A percentile compares a stretch with the other conserved stretches of the same genome.
These are phyloP conservation scores for Fusarium fujikuroi DNA, from an alignment of 2,329 filamentous ascomycete species.

Conservation along the genomic window DNA sequence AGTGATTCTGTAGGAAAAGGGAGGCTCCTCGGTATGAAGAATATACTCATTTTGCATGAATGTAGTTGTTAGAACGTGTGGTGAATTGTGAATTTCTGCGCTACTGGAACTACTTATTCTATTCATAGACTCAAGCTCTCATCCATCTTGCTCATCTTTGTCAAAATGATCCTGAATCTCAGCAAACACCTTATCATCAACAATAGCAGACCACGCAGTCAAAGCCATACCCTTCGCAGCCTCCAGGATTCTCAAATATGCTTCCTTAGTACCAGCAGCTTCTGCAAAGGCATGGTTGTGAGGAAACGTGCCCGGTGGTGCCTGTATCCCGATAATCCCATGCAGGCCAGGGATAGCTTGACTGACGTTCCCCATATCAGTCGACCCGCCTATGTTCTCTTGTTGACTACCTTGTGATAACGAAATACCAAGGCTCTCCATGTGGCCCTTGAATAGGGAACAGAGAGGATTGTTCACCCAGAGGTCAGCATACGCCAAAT, in stretches of 20 bases:
- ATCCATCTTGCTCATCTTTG: not conserved
- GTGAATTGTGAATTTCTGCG: rapidly evolving
- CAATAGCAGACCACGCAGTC: not conserved
- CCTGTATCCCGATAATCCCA: not conserved
- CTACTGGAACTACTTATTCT: not conserved
- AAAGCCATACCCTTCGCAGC: not conserved
- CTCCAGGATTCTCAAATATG: not conserved
- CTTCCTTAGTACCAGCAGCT: not conserved
- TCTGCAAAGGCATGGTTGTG: not conserved
- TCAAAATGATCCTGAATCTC: not conserved
- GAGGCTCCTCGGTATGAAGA: rapidly evolving
- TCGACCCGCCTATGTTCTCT: not conserved
- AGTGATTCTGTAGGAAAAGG: not conserved
- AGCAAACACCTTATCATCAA: not conserved
- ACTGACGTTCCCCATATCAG: not conserved
- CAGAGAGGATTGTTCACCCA: not conserved
- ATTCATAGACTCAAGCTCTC: too few relatives aligned
- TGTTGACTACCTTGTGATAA: not conserved
- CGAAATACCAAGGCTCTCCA: not conserved
- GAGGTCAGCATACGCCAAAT: not conserved
- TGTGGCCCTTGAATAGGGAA: not conserved
- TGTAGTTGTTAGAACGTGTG: not conserved
- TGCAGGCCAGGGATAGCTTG: not conserved
- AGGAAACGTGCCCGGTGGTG: rapidly evolving
- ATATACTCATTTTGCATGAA: not conserved